These are phyloP conservation scores for Mycena indigotica DNA, from an alignment of 768 basidiomycete species.

Conservation along the genomic window DNA sequence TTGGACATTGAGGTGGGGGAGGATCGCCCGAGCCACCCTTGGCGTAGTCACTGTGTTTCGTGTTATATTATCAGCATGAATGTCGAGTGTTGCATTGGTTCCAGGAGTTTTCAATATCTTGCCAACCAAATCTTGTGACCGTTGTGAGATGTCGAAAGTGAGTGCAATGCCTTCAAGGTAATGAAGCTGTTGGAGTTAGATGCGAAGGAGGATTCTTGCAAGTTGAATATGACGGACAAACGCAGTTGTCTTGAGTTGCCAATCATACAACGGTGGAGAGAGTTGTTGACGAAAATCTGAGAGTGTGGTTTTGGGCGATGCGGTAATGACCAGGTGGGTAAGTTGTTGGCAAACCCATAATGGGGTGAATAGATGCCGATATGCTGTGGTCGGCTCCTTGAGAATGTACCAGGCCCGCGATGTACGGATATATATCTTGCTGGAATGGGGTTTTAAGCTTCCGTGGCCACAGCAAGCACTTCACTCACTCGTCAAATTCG, in stretches of 20 bases:
- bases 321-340: slow-evolving; percentile 2
- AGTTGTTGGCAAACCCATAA: slow-evolving; percentile 1
- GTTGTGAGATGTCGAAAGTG: too few species aligned
- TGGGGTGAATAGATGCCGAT: not conserved
- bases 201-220: too few species aligned
- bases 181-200: too few species aligned
- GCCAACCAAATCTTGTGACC: too few species aligned
- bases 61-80: not conserved
- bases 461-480: not conserved
- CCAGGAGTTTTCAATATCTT: not conserved
- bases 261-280: not conserved
- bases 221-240: slow-evolving; percentile 1
- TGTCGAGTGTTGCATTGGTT: not conserved
- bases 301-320: not conserved
- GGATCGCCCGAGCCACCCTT: not conserved
- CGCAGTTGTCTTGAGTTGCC: slow-evolving; percentile 1
- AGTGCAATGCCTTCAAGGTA: too few species aligned
- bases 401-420: slow-evolving; percentile 11
- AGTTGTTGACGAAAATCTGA: not conserved
- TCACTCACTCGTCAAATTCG: not conserved
- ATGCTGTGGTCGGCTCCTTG: not conserved
- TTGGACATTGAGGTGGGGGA: not conserved
- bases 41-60: not conserved
- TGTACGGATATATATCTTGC: slow-evolving; percentile 9
- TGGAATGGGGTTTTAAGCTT: not conserved